Percentiles rank a stretch among this genome's conserved stretches.
These are phyloP conservation scores for Lizonia empirigonia DNA, from an alignment of 2,329 filamentous ascomycete species.

Conservation along the genomic window DNA sequence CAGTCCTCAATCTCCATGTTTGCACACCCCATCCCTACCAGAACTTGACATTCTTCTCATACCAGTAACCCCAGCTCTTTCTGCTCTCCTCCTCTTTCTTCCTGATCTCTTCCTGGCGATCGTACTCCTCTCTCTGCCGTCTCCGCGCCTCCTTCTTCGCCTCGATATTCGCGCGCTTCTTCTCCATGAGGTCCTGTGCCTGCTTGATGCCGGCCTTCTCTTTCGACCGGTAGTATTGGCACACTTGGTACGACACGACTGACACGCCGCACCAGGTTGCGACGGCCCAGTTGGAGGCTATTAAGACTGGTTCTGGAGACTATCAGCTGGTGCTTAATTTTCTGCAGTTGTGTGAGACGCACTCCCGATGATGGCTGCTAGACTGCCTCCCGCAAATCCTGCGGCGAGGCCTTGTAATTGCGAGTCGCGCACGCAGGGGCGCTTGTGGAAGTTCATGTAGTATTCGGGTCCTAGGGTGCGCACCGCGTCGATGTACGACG, in stretches of 20 bases:
- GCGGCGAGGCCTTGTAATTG: conserved; percentile 81
- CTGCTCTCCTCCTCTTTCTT: conserved; percentile 43
- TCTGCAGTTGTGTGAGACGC: conserved; percentile 34
- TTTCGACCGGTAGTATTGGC: conserved; percentile 72
- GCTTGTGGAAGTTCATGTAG: conserved; percentile 73
- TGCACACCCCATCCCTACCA: conserved; percentile 30
- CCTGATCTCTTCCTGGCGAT: conserved; percentile 36
- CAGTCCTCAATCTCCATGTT: neutral
- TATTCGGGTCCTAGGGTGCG: conserved; percentile 71
- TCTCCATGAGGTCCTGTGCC: conserved; percentile 80
- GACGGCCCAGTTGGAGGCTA: conserved; percentile 84
- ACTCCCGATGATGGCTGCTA: conserved; percentile 79
- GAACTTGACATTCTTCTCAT: conserved; percentile 45
- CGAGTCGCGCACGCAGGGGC: conserved; percentile 83
- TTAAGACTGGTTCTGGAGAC: conserved; percentile 62
- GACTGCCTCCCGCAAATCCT: conserved; percentile 75
- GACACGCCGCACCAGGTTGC: conserved; percentile 73
- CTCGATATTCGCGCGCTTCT: conserved; percentile 63
- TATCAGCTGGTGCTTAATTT: conserved; percentile 17
- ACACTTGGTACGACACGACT: conserved; percentile 81
- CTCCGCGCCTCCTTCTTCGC: conserved; percentile 53
- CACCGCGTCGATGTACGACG: conserved; percentile 65
- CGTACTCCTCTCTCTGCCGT: conserved; percentile 52
- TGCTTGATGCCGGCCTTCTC: conserved; percentile 85
- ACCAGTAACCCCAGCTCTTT: conserved; percentile 45